A percentile compares a stretch with the other conserved stretches of the same genome.
These are phyloP conservation scores for Daldinia sp. DNA, from an alignment of 2,329 filamentous ascomycete species.

Conservation along the genomic window DNA sequence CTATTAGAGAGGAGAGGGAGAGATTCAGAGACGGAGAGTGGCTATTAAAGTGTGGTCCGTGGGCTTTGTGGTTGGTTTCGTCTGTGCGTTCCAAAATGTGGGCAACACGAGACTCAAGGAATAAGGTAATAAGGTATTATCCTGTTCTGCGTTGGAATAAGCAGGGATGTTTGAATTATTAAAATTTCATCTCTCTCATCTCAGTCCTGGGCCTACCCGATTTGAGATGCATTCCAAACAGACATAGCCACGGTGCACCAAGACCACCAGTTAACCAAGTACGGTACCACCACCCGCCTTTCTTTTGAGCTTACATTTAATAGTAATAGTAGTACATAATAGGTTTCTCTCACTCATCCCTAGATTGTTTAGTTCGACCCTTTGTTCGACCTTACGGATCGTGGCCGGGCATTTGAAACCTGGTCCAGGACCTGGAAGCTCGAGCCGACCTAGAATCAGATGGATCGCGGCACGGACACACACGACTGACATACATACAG, in stretches of 20 bases:
- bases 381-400: slow-evolving; percentile 17
- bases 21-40: background rate
- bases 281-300: slow-evolving; percentile 18
- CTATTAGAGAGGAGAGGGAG: background rate
- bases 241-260: slow-evolving; percentile 42
- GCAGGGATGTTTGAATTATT: slow-evolving; percentile 38
- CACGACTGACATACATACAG: slow-evolving; percentile 1
- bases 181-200: slow-evolving; percentile 27
- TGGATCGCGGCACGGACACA: slow-evolving; percentile 26
- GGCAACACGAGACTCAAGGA: slow-evolving; percentile 35
- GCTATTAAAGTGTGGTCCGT: background rate
- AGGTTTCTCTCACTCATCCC: slow-evolving; percentile 1
- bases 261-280: slow-evolving; percentile 34
- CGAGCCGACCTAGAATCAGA: slow-evolving; percentile 35
- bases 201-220: slow-evolving; percentile 11
- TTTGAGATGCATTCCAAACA: slow-evolving; percentile 37
- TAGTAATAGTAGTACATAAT: background rate
- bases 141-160: background rate
- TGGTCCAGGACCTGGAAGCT: slow-evolving; percentile 24
- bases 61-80: background rate
- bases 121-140: slow-evolving; percentile 21
- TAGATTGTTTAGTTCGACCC: slow-evolving; percentile 1
- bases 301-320: background rate
- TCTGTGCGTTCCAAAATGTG: slow-evolving; percentile 10
- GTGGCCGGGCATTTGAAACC: slow-evolving; percentile 4